phyloP scores from a whole-genome alignment of 208 protist genomes.

The Acanthamoeba royreba region DNA sequence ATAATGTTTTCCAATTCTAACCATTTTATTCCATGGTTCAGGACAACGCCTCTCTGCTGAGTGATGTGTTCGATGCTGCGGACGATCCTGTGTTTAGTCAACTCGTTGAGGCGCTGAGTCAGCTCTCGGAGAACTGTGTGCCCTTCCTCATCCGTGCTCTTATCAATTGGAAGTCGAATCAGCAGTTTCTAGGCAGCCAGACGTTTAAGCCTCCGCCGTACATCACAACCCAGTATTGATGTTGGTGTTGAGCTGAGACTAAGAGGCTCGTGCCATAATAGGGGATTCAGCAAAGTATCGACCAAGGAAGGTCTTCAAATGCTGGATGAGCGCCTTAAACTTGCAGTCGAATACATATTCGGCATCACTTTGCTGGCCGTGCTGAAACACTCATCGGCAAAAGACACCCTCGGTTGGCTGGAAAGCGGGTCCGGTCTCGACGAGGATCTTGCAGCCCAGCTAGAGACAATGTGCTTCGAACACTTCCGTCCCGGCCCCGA shows the following conservation, averaged over 20 bases:
- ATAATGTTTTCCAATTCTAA: not conserved
- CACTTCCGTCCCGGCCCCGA: not conserved
- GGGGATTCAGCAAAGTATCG: not conserved
- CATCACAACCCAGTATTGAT: not conserved
- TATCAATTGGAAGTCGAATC: slow-evolving; percentile 7
- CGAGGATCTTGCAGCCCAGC: not conserved
- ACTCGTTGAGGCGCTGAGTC: not conserved
- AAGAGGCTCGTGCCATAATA: not conserved
- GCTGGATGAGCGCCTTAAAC: slow-evolving; percentile 4
- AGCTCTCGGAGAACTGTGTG: not conserved
- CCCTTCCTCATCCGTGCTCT: slow-evolving; percentile 30
- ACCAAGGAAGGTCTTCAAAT: not conserved
- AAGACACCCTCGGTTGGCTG: not conserved
- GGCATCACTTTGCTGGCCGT: not conserved
- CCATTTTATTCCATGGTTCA: not conserved
- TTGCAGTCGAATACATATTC: slow-evolving; percentile 30
- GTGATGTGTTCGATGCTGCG: not conserved
- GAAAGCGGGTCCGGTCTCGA: not conserved
- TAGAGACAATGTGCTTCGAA: slow-evolving; percentile 28
- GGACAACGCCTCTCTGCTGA: not conserved
- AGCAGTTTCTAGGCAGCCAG: not conserved
- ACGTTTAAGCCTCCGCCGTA: not conserved
- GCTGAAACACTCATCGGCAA: not conserved
- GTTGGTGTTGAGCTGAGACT: too few relatives aligned
- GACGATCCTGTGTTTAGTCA: slow-evolving; percentile 21